Base-by-base conservation (phyloP, 2,329 filamentous ascomycete species). In the Hypoxylon sp. region DNA sequence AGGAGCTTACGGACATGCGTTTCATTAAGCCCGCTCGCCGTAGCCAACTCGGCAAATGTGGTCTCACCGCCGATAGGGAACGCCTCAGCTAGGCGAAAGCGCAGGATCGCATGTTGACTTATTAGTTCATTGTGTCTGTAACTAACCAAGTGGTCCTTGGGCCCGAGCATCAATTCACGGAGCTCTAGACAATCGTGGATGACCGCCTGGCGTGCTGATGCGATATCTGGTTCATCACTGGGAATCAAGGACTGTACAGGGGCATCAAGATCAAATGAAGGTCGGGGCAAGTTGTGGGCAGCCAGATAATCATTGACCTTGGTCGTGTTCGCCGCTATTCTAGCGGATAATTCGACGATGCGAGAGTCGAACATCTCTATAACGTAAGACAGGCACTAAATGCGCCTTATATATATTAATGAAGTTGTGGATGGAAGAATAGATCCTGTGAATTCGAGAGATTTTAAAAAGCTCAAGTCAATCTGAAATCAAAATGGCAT, bases 301-400 rank as follows among this genome's bases (percentile, higher is more conserved):
- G 57, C 42, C 13, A 73, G 31, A 55, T 72, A 73, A 4, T 72
- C 67, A 11, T 69, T 59, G 2, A 73, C 62, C 46, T 57, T 70
- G 11, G 66, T 35, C 5, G 69, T 73, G 31, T 74, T 75, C 8
- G 57, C 29, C 5, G 70, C 70, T 9, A 75, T 74, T 8, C 65
- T 37, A 2, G 24, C 11, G 3, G 60, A 22, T 19, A 72, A 19
- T 17, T 66, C 62, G 22, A 55, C 37, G 9, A 73, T 68, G 5
- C 46, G 65, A 9, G 69, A 63, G 19, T 26, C 22, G 3, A 58
- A 5, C 64, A 72, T 70, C 3, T 22, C 54, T 17, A 33, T 33
- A 39, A 39, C 14, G 17, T 14, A 50, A 50, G 46, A 10, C 11
- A 50, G 14, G 9, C 5, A 5, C 11, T 5, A n/a, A 14, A 39